phyloP scores from a whole-genome alignment of 495 filamentous ascomycete species.

The Neurospora sp. region DNA sequence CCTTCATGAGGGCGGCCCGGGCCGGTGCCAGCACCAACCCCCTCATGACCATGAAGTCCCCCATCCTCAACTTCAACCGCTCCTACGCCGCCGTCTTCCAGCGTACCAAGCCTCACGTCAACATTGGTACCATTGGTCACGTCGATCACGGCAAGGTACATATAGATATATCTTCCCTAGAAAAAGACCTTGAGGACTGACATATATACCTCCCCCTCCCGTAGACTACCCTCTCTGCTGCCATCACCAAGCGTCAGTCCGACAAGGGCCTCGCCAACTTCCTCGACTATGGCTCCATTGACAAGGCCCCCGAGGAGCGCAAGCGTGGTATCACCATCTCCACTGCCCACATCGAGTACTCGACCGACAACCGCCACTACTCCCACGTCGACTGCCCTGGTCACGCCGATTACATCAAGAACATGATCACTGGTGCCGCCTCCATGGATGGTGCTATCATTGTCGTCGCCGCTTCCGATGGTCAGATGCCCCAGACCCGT shows the following conservation, averaged over 20 bases:
- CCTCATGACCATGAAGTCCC: conserved; percentile 45
- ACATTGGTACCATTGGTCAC: conserved; percentile 99
- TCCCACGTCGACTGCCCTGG: conserved; percentile 99
- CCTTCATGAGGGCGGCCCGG: conserved; percentile 60
- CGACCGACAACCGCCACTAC: conserved; percentile 86
- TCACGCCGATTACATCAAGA: conserved; percentile 99
- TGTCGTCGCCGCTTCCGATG: conserved; percentile 95
- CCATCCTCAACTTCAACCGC: conserved; percentile 55
- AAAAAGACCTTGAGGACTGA: not conserved
- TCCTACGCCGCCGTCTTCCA: conserved; percentile 68
- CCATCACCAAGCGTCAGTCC: conserved; percentile 94
- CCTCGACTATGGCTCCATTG: conserved; percentile 93
- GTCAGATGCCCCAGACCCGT: conserved; percentile 99
- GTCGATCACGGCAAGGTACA: conserved; percentile 97
- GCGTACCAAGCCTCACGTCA: conserved; percentile 93
- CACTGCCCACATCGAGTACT: conserved; percentile 95
- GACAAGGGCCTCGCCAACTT: conserved; percentile 87
- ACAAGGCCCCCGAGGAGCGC: conserved; percentile 97
- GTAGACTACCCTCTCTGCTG: conserved; percentile 93
- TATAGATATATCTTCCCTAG: not conserved
- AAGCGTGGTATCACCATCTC: conserved; percentile 99
- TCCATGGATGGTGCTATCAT: conserved; percentile 98
- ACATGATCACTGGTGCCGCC: conserved; percentile 98
- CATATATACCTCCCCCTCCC: conserved; percentile 17
- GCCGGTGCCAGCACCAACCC: conserved; percentile 56